Evolutionary conservation across 2,329 filamentous ascomycete genomes (phyloP).

Genomic region (Aspergillus phoenicis): DNA sequence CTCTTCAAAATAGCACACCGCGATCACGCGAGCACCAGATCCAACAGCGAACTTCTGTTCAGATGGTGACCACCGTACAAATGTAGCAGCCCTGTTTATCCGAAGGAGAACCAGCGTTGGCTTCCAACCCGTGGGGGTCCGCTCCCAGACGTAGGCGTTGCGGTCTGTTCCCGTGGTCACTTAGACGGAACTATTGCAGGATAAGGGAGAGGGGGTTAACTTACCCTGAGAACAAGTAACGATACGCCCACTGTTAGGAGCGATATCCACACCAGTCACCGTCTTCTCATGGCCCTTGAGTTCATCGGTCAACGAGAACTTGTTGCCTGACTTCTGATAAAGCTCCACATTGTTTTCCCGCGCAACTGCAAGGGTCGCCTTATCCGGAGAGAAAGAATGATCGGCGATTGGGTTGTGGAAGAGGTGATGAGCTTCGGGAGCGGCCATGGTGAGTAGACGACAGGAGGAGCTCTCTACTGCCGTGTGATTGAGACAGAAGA

Average conservation of each 20-base stretch:
- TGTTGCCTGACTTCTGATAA: constrained; percentile 71
- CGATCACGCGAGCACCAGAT: constrained; percentile 91
- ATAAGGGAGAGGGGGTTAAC: constrained; percentile 19
- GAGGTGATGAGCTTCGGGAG: constrained; percentile 91
- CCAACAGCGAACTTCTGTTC: constrained; percentile 98
- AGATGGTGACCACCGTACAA: constrained; percentile 94
- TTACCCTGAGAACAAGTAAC: constrained; percentile 95
- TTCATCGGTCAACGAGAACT: constrained; percentile 85
- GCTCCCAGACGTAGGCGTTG: constrained; percentile 98
- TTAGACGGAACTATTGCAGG: neutral
- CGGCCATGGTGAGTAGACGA: constrained; percentile 69
- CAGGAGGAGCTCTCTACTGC: constrained; percentile 99
- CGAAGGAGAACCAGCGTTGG: constrained; percentile 94
- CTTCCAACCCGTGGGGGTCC: constrained; percentile 89
- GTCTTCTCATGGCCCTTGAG: constrained; percentile 96
- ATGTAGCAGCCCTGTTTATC: constrained; percentile 95
- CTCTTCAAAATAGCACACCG: constrained; percentile 97
- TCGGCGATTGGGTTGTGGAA: constrained; percentile 96
- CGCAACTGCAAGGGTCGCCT: constrained; percentile 82
- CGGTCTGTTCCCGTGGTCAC: constrained; percentile 64
- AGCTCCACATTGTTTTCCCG: constrained; percentile 89
- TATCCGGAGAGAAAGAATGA: constrained; percentile 96
- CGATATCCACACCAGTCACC: constrained; percentile 94
- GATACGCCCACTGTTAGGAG: constrained; percentile 84
- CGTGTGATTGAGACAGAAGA: constrained; percentile 41